These are phyloP conservation scores for Neofusicoccum sp. DNA, from an alignment of 2,329 filamentous ascomycete genomes.

Conservation along the genomic window DNA sequence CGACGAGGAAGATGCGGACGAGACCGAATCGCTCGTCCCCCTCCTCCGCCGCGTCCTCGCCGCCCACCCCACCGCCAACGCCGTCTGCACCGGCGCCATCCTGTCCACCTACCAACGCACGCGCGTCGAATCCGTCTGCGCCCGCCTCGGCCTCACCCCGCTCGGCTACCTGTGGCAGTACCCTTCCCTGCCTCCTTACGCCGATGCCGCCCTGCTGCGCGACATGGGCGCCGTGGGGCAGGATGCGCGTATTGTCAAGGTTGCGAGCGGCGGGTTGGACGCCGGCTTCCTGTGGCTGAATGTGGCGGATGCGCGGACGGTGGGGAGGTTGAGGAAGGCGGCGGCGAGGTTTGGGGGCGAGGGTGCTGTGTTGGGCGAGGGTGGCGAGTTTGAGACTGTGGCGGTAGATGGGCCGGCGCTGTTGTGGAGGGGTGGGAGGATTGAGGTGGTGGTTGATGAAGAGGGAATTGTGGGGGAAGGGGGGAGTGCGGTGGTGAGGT, in stretches of 20 bases:
- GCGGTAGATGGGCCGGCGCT: slow-evolving; percentile 75
- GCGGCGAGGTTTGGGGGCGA: slow-evolving; percentile 69
- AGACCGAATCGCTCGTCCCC: slow-evolving; percentile 84
- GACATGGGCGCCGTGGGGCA: slow-evolving; percentile 81
- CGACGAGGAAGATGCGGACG: slow-evolving; percentile 57
- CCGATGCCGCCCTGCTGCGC: slow-evolving; percentile 61
- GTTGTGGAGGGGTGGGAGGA: slow-evolving; percentile 71
- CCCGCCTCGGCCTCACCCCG: slow-evolving; percentile 79
- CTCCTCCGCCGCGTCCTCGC: slow-evolving; percentile 69
- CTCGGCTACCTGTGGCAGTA: slow-evolving; percentile 94
- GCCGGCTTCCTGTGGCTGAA: slow-evolving; percentile 79
- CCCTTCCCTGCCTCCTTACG: slow-evolving; percentile 65
- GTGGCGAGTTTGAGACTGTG: slow-evolving; percentile 94
- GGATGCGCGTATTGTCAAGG: slow-evolving; percentile 92
- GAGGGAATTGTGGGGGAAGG: slow-evolving; percentile 68
- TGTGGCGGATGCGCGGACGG: slow-evolving; percentile 61
- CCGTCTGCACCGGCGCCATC: slow-evolving; percentile 88
- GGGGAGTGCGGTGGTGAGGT: slow-evolving; percentile 72
- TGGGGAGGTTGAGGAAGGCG: slow-evolving; percentile 54
- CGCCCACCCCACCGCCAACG: slow-evolving; percentile 78
- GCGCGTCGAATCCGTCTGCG: slow-evolving; percentile 86
- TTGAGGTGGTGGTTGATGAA: slow-evolving; percentile 65
- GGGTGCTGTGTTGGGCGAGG: slow-evolving; percentile 83
- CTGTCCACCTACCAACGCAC: slow-evolving; percentile 95
- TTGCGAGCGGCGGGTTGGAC: slow-evolving; percentile 86